Evolutionary conservation across 2,329 filamentous ascomycete genomes (phyloP).

Genomic region (Eutypa lata): DNA sequence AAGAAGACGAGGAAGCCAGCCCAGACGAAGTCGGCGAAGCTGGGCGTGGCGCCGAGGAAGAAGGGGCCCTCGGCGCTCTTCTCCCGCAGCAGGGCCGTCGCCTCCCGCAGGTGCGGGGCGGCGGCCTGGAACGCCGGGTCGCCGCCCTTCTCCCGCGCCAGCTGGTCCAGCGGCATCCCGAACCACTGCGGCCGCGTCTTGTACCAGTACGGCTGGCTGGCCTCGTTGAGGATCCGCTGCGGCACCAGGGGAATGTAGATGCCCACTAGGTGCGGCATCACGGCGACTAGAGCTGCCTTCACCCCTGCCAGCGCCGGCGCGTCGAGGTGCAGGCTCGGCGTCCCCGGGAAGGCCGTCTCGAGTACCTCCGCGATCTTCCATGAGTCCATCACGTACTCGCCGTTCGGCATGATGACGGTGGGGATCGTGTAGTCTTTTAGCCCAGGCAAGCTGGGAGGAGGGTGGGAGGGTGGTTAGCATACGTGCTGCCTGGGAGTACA

Average conservation of each 20-base stretch:
- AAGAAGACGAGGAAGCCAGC: constrained; percentile 39
- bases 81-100: constrained; percentile 49
- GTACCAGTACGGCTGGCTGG: constrained; percentile 53
- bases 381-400: constrained; percentile 63
- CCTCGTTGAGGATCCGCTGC: constrained; percentile 45
- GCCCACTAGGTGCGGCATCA: constrained; percentile 32
- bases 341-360: constrained; percentile 53
- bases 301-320: constrained; percentile 46
- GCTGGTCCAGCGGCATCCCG: constrained; percentile 52
- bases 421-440: constrained; percentile 26
- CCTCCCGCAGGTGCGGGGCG: constrained; percentile 29
- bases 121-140: constrained; percentile 46
- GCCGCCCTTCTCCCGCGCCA: constrained; percentile 44
- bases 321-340: constrained; percentile 55
- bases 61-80: constrained; percentile 53
- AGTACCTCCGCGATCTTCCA: constrained; percentile 55
- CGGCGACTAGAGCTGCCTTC: constrained; percentile 32
- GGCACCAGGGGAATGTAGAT: constrained; percentile 49
- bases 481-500: too few relatives aligned
- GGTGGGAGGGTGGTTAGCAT: background rate
- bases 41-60: constrained; percentile 53
- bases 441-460: constrained; percentile 44
- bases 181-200: constrained; percentile 45
- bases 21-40: constrained; percentile 59
- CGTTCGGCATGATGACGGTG: constrained; percentile 40